Evolutionary conservation across 1,284 basidiomycete genomes (phyloP).

Genomic region (Leccinum griseonigrum): DNA sequence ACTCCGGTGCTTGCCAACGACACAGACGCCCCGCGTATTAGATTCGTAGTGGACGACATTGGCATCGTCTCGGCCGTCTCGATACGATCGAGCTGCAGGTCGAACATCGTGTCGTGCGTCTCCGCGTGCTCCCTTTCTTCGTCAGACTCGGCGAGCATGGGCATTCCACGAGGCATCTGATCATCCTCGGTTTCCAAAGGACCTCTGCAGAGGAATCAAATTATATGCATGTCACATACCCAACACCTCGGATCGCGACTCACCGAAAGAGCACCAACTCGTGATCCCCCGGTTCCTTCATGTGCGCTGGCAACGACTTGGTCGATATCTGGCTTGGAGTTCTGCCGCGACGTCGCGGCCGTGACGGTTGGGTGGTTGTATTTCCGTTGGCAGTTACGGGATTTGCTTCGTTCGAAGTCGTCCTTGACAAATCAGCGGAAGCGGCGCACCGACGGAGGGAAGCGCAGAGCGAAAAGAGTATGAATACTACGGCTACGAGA

Average conservation of each 20-base stretch:
- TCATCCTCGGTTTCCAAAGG: slow-evolving; percentile 39
- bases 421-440: neutral
- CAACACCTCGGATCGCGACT: slow-evolving; percentile 8
- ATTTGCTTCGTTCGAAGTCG: neutral
- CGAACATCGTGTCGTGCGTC: slow-evolving; percentile 11
- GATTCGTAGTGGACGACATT: slow-evolving; percentile 22
- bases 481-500: slow-evolving; percentile 21
- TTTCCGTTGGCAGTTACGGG: neutral
- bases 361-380: neutral
- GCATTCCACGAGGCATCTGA: slow-evolving; percentile 29
- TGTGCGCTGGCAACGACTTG: slow-evolving; percentile 67
- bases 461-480: slow-evolving; percentile 20
- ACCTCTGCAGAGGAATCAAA: slow-evolving; percentile 30
- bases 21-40: slow-evolving; percentile 16
- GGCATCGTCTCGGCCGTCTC: slow-evolving; percentile 27
- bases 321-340: slow-evolving; percentile 69
- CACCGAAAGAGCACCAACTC: slow-evolving; percentile 74
- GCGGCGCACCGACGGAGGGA: slow-evolving; percentile 21
- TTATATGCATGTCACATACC: neutral
- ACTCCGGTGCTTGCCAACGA: slow-evolving; percentile 17
- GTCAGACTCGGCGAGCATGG: slow-evolving; percentile 32
- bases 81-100: slow-evolving; percentile 19
- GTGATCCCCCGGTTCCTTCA: slow-evolving; percentile 76
- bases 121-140: slow-evolving; percentile 16
- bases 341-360: slow-evolving; percentile 46